A percentile compares a stretch with the other conserved stretches of the same genome.
Conservation (phyloP, 2,329 filamentous ascomycete genomes). For the Microdochium bolleyi region DNA sequence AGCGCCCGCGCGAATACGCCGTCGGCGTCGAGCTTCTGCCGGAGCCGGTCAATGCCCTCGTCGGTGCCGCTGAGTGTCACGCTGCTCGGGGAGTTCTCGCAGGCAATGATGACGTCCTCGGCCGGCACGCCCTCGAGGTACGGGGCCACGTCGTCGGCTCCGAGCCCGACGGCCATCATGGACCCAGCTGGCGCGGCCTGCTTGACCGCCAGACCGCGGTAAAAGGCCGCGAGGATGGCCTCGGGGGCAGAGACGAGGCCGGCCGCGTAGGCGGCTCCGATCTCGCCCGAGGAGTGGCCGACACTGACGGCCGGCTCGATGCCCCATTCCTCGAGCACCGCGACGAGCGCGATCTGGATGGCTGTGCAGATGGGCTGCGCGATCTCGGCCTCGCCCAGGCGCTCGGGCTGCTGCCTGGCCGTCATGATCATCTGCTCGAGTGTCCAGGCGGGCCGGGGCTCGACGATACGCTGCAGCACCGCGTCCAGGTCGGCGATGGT, state of each 20-base stretch:
- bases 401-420: background rate
- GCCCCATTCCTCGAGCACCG: slow-evolving; percentile 25
- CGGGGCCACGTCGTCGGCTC: slow-evolving; percentile 9
- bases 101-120: slow-evolving; percentile 29
- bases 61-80: slow-evolving; percentile 40
- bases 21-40: slow-evolving; percentile 27
- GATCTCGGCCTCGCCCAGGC: slow-evolving; percentile 11
- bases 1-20: slow-evolving; percentile 38
- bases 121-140: slow-evolving; percentile 21
- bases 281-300: slow-evolving; percentile 31
- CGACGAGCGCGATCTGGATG: slow-evolving; percentile 33
- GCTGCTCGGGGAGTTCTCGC: slow-evolving; percentile 32
- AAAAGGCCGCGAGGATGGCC: slow-evolving; percentile 33
- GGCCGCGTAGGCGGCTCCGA: slow-evolving; percentile 37
- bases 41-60: slow-evolving; percentile 29
- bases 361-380: slow-evolving; percentile 33
- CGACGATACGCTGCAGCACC: background rate
- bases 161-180: slow-evolving; percentile 23
- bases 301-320: slow-evolving; percentile 23
- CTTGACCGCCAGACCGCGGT: slow-evolving; percentile 29
- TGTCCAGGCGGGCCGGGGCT: background rate
- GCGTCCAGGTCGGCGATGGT: slow-evolving; percentile 7
- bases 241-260: slow-evolving; percentile 34
- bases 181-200: slow-evolving; percentile 20
- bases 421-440: background rate